Evolutionary conservation across 2,329 filamentous ascomycete genomes (phyloP).

Genomic region (Penicillium sp.): DNA sequence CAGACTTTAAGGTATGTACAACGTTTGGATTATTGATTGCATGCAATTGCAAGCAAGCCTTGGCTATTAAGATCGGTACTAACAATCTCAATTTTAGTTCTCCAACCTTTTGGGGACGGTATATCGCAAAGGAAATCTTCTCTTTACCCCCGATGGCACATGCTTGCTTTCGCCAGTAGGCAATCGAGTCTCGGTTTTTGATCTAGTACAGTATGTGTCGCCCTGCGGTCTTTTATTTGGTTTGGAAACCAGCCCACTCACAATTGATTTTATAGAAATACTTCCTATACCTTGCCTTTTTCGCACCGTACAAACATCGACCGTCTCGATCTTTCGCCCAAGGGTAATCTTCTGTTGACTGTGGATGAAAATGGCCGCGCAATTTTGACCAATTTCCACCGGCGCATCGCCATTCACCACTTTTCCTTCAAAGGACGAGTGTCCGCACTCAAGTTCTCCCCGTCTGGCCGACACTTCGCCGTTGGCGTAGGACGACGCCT

Average conservation of each 20-base stretch:
- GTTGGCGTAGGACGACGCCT: conserved; percentile 82
- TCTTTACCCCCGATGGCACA: conserved; percentile 94
- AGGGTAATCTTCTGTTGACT: conserved; percentile 86
- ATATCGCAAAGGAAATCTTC: conserved; percentile 94
- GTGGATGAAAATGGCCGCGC: conserved; percentile 93
- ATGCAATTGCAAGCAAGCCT: neutral
- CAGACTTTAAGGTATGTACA: conserved; percentile 80
- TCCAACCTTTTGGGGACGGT: conserved; percentile 97
- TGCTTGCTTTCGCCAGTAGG: conserved; percentile 94
- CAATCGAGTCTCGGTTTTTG: conserved; percentile 93
- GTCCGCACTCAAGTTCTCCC: conserved; percentile 83
- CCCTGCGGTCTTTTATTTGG: neutral
- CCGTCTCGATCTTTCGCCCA: conserved; percentile 81
- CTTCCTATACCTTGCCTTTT: conserved; percentile 60
- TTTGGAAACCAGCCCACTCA: conserved; percentile 2
- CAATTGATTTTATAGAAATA: conserved; percentile 31
- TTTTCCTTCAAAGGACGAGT: conserved; percentile 90
- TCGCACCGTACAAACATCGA: conserved; percentile 92
- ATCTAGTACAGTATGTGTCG: conserved; percentile 76
- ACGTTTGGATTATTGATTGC: neutral
- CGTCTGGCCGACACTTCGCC: conserved; percentile 85
- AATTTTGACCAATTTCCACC: conserved; percentile 85
- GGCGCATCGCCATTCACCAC: conserved; percentile 84
- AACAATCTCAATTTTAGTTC: conserved; percentile 62
- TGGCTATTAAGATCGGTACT: neutral